These are phyloP conservation scores for Mollisia scopiformis DNA, from an alignment of 2,329 filamentous ascomycete genomes.

Conservation along the genomic window DNA sequence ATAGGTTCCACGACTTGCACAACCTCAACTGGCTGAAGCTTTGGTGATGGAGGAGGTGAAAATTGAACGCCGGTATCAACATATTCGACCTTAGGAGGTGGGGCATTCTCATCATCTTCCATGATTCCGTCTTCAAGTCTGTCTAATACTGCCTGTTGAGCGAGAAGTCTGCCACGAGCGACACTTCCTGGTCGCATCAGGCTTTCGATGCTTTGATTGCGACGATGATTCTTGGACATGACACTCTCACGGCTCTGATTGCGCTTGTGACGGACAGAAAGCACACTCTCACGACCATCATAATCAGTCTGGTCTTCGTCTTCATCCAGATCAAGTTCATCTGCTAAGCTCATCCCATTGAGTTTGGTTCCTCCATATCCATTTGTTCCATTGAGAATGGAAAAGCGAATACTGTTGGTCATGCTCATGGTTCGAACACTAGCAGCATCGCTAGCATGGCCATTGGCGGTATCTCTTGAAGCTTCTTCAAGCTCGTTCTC, in stretches of 20 bases:
- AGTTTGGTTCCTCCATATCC: slow-evolving; percentile 55
- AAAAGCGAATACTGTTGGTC: slow-evolving; percentile 74
- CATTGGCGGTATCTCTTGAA: slow-evolving; percentile 58
- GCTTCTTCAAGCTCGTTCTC: slow-evolving; percentile 66
- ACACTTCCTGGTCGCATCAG: slow-evolving; percentile 58
- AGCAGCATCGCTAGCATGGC: slow-evolving; percentile 65
- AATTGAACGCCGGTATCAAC: slow-evolving; percentile 80
- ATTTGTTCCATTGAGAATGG: slow-evolving; percentile 62
- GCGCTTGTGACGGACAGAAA: slow-evolving; percentile 57
- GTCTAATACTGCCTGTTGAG: slow-evolving; percentile 59
- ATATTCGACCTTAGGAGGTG: slow-evolving; percentile 56
- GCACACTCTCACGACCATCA: slow-evolving; percentile 66
- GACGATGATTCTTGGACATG: slow-evolving; percentile 51
- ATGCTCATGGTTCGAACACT: slow-evolving; percentile 77
- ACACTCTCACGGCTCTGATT: slow-evolving; percentile 62
- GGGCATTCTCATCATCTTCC: slow-evolving; percentile 50
- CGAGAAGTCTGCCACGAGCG: slow-evolving; percentile 53
- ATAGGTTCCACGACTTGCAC: slow-evolving; percentile 48
- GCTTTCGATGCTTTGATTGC: slow-evolving; percentile 63
- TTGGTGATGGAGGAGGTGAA: slow-evolving; percentile 79
- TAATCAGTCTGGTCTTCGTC: slow-evolving; percentile 74
- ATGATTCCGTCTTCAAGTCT: slow-evolving; percentile 55
- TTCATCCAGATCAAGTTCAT: slow-evolving; percentile 86
- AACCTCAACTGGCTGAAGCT: slow-evolving; percentile 43
- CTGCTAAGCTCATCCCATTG: slow-evolving; percentile 79